phyloP scores from a whole-genome alignment of 2,329 filamentous ascomycete genomes.

The Colletotrichum sp. region DNA sequence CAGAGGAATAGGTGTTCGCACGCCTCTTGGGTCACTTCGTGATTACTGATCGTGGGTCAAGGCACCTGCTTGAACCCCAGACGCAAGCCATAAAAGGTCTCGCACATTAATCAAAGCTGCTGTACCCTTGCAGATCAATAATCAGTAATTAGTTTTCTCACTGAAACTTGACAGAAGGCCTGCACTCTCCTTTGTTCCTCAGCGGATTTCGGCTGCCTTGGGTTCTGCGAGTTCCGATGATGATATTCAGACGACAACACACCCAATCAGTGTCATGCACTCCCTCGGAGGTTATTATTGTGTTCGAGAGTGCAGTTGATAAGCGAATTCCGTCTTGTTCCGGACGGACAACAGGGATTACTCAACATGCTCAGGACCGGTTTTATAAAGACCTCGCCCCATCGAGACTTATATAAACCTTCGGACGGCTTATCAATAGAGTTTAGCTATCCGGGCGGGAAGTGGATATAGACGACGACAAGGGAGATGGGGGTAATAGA shows the following conservation, averaged over 20 bases:
- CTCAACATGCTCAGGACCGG: not conserved
- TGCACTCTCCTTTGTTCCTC: not conserved
- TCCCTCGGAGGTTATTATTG: not conserved
- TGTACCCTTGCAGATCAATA: not conserved
- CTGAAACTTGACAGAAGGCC: not conserved
- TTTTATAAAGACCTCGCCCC: not conserved
- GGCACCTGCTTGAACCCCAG: not conserved
- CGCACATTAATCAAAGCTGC: not conserved
- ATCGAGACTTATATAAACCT: not conserved
- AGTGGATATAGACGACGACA: not conserved
- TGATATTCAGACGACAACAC: not conserved
- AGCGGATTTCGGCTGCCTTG: not conserved
- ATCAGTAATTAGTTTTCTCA: not conserved
- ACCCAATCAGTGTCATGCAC: not conserved
- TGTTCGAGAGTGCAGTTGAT: not conserved
- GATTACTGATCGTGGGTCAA: not conserved
- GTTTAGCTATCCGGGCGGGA: not conserved
- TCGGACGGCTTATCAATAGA: not conserved
- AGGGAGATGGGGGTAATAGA: not conserved
- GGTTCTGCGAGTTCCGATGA: not conserved
- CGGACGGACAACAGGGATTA: not conserved
- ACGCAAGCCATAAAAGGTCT: not conserved
- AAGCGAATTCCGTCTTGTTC: not conserved
- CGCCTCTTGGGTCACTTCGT: not conserved
- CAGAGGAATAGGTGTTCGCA: not conserved